Conservation (phyloP, 371 early-diverging fungal genomes). For the Blakeslea trispora region DNA sequence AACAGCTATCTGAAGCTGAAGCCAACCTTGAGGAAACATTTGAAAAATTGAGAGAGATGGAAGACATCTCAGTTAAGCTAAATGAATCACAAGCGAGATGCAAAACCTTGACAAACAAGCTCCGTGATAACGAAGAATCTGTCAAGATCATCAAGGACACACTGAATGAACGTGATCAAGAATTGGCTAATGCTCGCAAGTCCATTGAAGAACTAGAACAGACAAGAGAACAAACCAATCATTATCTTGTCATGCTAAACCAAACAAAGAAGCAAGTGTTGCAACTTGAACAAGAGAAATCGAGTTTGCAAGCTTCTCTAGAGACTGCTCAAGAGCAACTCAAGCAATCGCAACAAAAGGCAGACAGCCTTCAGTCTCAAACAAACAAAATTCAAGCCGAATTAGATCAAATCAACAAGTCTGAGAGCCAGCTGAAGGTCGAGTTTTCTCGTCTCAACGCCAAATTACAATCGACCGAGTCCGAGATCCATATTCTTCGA, state of each 20-base stretch:
- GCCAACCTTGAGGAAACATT: constrained; percentile 16
- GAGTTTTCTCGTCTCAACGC: constrained; percentile 35
- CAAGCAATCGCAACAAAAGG: constrained; percentile 8
- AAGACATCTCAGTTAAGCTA: constrained; percentile 3
- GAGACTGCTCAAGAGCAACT: constrained; percentile 46
- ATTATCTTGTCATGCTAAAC: constrained; percentile 48
- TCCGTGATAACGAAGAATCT: constrained; percentile 56
- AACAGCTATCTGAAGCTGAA: constrained; percentile 17
- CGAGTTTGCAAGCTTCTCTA: constrained; percentile 39
- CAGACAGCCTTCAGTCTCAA: constrained; percentile 9
- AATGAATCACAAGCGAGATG: constrained; percentile 18
- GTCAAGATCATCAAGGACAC: constrained; percentile 53
- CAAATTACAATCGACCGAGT: constrained; percentile 32
- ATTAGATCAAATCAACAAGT: constrained; percentile 16
- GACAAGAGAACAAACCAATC: constrained; percentile 59
- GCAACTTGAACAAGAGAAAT: constrained; percentile 61
- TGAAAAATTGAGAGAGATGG: constrained; percentile 17
- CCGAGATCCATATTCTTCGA: constrained; percentile 42
- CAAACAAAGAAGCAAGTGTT: constrained; percentile 61
- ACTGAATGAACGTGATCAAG: constrained; percentile 58
- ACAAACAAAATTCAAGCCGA: constrained; percentile 9
- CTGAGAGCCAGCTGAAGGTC: constrained; percentile 22
- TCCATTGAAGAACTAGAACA: constrained; percentile 50
- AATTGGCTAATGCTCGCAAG: constrained; percentile 50
- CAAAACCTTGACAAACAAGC: constrained; percentile 35